These are phyloP conservation scores for Neoboletus brunneissimus DNA, from an alignment of 768 basidiomycete genomes.

Conservation along the genomic window DNA sequence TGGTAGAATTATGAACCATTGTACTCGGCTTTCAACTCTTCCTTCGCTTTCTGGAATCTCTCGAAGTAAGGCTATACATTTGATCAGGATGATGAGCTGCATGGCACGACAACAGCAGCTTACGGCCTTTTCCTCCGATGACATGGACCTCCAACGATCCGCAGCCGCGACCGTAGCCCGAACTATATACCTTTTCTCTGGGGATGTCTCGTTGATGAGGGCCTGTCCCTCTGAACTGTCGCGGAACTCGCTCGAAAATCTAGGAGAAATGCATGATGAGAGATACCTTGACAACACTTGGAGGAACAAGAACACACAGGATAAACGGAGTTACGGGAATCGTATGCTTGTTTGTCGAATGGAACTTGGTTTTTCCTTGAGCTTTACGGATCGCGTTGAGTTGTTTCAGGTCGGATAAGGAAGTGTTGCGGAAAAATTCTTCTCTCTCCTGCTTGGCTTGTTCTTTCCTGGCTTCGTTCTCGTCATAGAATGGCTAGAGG, in stretches of 20 bases:
- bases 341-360: background rate
- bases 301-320: conserved; percentile 17
- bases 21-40: conserved; percentile 7
- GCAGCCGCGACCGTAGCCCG: conserved; percentile 18
- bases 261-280: conserved; percentile 1
- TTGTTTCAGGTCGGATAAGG: conserved; percentile 19
- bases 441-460: conserved; percentile 21
- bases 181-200: background rate
- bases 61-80: conserved; percentile 21
- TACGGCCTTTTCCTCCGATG: conserved; percentile 33
- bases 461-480: conserved; percentile 10
- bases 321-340: conserved; percentile 20
- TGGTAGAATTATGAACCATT: conserved; percentile 8
- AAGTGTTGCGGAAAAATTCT: conserved; percentile 28
- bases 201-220: conserved; percentile 7
- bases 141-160: conserved; percentile 32
- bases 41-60: conserved; percentile 12
- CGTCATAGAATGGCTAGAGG: conserved; percentile 30
- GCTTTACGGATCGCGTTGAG: conserved; percentile 34
- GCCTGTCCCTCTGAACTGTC: conserved; percentile 12
- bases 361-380: conserved; percentile 23
- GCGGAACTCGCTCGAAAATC: conserved; percentile 24
- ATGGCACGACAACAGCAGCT: background rate
- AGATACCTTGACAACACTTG: background rate
- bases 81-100: background rate